Percentiles rank a stretch among this genome's conserved stretches.
Evolutionary conservation across 1,284 basidiomycete species (phyloP).

Genomic region (Lignosus rhinocerotis): DNA sequence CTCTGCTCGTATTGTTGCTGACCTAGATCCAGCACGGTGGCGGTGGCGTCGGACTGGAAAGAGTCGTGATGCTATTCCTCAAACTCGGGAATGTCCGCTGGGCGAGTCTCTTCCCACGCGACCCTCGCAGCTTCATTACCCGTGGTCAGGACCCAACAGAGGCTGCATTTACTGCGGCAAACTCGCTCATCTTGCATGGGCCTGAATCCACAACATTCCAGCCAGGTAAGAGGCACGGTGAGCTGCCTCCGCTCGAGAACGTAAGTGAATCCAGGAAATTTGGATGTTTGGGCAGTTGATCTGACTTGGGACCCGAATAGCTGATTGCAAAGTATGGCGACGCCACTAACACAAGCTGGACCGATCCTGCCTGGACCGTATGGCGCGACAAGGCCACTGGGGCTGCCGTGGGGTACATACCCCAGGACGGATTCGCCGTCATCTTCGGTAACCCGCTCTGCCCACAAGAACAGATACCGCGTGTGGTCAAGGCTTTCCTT

Average conservation of each 20-base stretch:
- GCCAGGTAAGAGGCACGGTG: slow-evolving; percentile 27
- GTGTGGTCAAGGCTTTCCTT: slow-evolving; percentile 45
- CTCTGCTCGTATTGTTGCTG: neutral
- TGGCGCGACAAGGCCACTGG: slow-evolving; percentile 50
- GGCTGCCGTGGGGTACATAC: slow-evolving; percentile 49
- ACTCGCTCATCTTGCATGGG: slow-evolving; percentile 32
- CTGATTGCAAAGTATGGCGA: slow-evolving; percentile 57
- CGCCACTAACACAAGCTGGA: slow-evolving; percentile 55
- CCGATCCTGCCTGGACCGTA: slow-evolving; percentile 54
- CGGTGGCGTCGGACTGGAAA: slow-evolving; percentile 51
- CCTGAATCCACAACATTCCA: slow-evolving; percentile 34
- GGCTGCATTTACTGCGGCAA: slow-evolving; percentile 29
- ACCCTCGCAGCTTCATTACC: slow-evolving; percentile 49
- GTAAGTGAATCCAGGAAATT: slow-evolving; percentile 21
- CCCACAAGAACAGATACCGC: slow-evolving; percentile 40
- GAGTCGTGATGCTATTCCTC: slow-evolving; percentile 65
- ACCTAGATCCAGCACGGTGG: slow-evolving; percentile 29
- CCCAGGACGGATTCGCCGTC: slow-evolving; percentile 39
- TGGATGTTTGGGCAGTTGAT: neutral
- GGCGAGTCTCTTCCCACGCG: slow-evolving; percentile 65
- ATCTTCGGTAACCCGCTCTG: slow-evolving; percentile 53
- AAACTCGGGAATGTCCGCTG: slow-evolving; percentile 66
- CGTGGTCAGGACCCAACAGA: slow-evolving; percentile 31
- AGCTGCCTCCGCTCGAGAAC: slow-evolving; percentile 37
- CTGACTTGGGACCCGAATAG: slow-evolving; percentile 20